These are phyloP conservation scores for Hymenoscyphus scutula DNA, from an alignment of 2,329 filamentous ascomycete genomes.

Conservation along the genomic window DNA sequence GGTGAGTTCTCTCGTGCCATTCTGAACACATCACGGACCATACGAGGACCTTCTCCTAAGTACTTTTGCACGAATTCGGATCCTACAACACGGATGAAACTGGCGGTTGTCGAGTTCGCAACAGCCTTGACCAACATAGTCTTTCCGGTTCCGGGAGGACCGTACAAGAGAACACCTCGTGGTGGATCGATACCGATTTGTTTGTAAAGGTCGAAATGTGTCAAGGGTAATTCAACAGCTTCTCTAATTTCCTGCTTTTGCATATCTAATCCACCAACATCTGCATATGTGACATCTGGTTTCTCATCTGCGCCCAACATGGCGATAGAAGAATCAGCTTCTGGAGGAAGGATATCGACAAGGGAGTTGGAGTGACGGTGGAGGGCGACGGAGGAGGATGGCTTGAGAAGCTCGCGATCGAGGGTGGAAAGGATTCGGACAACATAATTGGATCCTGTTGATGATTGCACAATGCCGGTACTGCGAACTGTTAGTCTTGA, in stretches of 20 bases:
- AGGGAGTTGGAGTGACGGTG: conserved; percentile 98
- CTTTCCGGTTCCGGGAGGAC: conserved; percentile 93
- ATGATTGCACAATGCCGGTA: conserved; percentile 97
- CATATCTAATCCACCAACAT: conserved; percentile 98
- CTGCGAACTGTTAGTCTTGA: conserved; percentile 45
- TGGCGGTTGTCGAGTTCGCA: conserved; percentile 95
- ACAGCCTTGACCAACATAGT: conserved; percentile 98
- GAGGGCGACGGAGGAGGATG: conserved; percentile 93
- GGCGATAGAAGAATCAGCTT: conserved; percentile 97
- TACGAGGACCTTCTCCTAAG: conserved; percentile 92
- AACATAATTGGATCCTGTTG: conserved; percentile 97
- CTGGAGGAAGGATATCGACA: conserved; percentile 96
- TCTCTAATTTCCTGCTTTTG: conserved; percentile 99
- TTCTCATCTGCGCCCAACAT: conserved; percentile 98
- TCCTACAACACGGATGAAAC: conserved; percentile 96
- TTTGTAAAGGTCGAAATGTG: conserved; percentile 97
- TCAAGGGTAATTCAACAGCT: conserved; percentile 93
- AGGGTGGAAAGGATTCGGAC: conserved; percentile 97
- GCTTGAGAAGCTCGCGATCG: conserved; percentile 96
- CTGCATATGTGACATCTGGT: conserved; percentile 95
- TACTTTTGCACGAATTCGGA: conserved; percentile 99
- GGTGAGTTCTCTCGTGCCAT: conserved; percentile 99
- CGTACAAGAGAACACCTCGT: conserved; percentile 92
- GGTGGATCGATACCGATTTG: conserved; percentile 99
- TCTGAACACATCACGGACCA: conserved; percentile 98